Base-by-base conservation (phyloP, 2,329 filamentous ascomycete genomes). In the Trichoderma semiorbis region DNA sequence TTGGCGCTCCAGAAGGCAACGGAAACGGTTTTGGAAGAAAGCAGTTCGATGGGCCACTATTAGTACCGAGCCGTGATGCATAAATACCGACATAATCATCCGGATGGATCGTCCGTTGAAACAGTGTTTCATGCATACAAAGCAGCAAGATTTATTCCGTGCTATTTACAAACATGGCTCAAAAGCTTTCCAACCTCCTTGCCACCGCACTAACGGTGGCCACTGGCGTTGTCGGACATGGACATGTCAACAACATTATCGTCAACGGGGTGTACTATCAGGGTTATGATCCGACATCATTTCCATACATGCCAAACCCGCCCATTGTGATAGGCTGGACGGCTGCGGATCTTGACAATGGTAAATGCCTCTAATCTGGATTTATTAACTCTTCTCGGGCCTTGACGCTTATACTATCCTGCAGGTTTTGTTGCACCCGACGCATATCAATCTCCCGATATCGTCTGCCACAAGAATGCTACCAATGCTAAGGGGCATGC, bases 391-490 rank as follows among this genome's bases (percentile, higher is more conserved):
- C 39, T 36, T 53, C 24, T 30, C 32, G 16, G 1, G 18, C 28
- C 7, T 21, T 62, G 7, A 69, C 36, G 39, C 12, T 69, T 21
- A 69, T 39, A 36, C 26, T 36, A 61, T 28, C 39, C 21, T n/a
- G 8, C 28, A 69, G 67, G 85, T 21, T 85, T 83, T 78, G 84
- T 88, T 69, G 82, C 82, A 24, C 86, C 87, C 14, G 81, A 80
- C 69, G 78, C 79, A 28, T 85, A 84, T 72, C 75, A 73, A 21
- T 75, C 74, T 50, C 75, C 80, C 1, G 84, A 86, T 65, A 87
- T 88, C 74, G 83, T 85, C 77, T 88, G 86, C 77, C 84, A 87
- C 76, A 80, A 79, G 21, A 77, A 79, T 12, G 82, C 82, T 8
- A 80, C 78, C 3, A 80, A 83, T 18, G 85, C 80, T 1, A 76